Base-by-base conservation (phyloP, 768 basidiomycete genomes). In the Boletus patriciae region DNA sequence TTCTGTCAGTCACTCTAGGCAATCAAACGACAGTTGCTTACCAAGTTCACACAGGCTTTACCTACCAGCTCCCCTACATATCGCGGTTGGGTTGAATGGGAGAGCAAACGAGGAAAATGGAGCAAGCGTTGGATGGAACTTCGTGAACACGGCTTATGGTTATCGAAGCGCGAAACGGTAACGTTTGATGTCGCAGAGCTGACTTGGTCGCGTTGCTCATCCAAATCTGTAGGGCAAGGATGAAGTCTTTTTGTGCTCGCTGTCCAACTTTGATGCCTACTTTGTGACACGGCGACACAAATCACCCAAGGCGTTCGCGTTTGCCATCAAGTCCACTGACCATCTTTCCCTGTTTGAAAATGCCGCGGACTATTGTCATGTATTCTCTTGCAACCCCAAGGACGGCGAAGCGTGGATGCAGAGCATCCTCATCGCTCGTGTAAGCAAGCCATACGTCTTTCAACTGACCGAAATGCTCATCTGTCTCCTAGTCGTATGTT, bases 101-200 rank as follows among this genome's bases (percentile, higher is more conserved):
- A 96, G 76, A 78, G 77, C 44, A 98, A 96, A 74, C 84, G 88
- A 57, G 94, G 94, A 36, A 97, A 97, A 73, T 99, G 96, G 97
- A 87, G 78, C 54, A 98, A 98, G 73, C 83, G 93, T 34, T 95
- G 87, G 84, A 77, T 99, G 67, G 85, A 87, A 64, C 81, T 97
- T 25, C 81, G 91, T 46, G 93, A 95, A 65, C 92, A 95, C 61
- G 83, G 84, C 57, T 67, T 98, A 52, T 96, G 87, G 81, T 69
- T 96, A 37, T 88, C 92, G 31, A 98, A 98, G 74, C 87, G 90
- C 18, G 93, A 97, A 52, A 88, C 84, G 68, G 94, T 94, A 62
- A 60, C 82, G 75, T 36, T 27, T 53, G 46, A 44, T 21, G 46
- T 47, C 16, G 29, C 55, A 23, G 13, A 27, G 10, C 13, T 34